Base-by-base conservation (phyloP, 169 alveolate species). In the Plasmodium gallinaceum region DNA sequence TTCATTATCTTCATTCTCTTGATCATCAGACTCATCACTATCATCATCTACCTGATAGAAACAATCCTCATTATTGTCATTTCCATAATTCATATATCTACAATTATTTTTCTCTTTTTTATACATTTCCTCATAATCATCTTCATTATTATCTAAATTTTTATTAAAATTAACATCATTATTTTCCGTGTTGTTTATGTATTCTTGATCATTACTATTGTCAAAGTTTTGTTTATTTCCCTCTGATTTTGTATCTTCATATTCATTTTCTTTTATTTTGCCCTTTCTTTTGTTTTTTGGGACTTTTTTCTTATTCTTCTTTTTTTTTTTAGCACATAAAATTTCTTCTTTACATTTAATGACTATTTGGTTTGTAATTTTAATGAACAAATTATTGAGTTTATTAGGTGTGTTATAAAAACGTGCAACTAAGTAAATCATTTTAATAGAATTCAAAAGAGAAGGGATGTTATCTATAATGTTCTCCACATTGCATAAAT, bases 401-500 rank as follows among this genome's bases (percentile, higher is more conserved):
- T 98, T 95, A 74, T 97, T 98, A 58, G 98, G 97, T 54, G 99
- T 97, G 94, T 98, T 98, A 95, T 98, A 98, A 94, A 97, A 97
- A 69, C 99, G 96, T 22, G 99, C 99, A 80, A 98, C 98, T 51
- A 98, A 96, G 92, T 97, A 98, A 58, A 98, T 97, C 98, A 98
- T 97, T 90, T 97, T 97, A 20, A 98, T 95, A 2, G 98, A 96
- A 93, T 97, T 98, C 98, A 98, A 96, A 61, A 98, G 92, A 48
- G 99, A 98, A 80, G 98, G 98, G 3, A 98, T 95, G 22, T 97
- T 95, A 62, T 97, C 99, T 73, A 97, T 96, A 73, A 98, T 97
- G 66, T 96, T 92, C 72, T 96, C 96, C 5, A 99, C 99, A 66
- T 98, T 97, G 74, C 99, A 98, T 26, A 96, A 96, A 91, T 98